These are phyloP conservation scores for Excoecaria agallocha DNA, from an alignment of 345 rosid species.

Conservation along the genomic window DNA sequence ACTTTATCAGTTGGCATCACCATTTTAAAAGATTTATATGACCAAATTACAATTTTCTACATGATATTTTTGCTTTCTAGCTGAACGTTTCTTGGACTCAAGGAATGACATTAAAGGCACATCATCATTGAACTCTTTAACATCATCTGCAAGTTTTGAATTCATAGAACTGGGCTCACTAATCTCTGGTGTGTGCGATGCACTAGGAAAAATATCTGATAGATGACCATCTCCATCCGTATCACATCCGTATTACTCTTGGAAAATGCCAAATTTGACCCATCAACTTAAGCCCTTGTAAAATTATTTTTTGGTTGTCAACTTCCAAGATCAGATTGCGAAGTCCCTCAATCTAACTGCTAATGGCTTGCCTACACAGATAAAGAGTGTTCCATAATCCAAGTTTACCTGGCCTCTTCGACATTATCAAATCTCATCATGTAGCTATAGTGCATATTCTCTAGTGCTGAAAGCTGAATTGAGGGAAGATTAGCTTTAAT, in stretches of 20 bases:
- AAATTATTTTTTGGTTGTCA: slow-evolving; percentile 6
- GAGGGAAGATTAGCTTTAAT: slow-evolving; percentile 63
- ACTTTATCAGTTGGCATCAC: slow-evolving; percentile 37
- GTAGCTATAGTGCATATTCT: too few species aligned
- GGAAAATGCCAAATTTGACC: slow-evolving; percentile 1
- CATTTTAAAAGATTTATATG: slow-evolving; percentile 44
- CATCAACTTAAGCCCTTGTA: neutral
- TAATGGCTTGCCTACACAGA: slow-evolving; percentile 9
- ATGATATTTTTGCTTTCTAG: slow-evolving; percentile 28
- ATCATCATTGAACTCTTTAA: slow-evolving; percentile 54
- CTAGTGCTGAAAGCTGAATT: too few species aligned
- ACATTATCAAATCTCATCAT: too few species aligned
- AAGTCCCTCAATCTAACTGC: slow-evolving; percentile 3
- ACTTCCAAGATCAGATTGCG: slow-evolving; percentile 16
- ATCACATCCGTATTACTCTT: slow-evolving; percentile 28
- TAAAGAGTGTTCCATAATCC: slow-evolving; percentile 1
- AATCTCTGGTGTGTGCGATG: slow-evolving; percentile 36
- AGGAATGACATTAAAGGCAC: slow-evolving; percentile 61
- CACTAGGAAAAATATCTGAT: slow-evolving; percentile 39
- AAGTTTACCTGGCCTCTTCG: slow-evolving; percentile 74
- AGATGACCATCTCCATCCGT: slow-evolving; percentile 59
- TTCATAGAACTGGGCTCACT: slow-evolving; percentile 37
- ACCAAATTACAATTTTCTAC: slow-evolving; percentile 38
- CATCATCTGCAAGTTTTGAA: slow-evolving; percentile 33
- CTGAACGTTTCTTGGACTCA: slow-evolving; percentile 37